phyloP scores from a whole-genome alignment of 2,329 filamentous ascomycete species.

The Trichoderma sp. region DNA sequence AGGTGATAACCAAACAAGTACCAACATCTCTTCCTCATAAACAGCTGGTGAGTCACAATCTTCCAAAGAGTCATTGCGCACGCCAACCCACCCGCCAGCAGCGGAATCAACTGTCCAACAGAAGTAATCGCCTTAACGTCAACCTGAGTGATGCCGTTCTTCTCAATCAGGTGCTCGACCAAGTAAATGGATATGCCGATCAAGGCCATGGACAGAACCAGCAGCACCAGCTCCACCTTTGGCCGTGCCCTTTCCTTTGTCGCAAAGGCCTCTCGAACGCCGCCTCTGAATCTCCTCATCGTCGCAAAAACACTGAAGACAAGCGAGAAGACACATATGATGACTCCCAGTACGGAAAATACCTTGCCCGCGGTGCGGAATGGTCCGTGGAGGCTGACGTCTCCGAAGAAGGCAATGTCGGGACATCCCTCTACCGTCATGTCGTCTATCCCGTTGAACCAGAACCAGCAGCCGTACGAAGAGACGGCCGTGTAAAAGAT shows the following conservation, averaged over 20 bases:
- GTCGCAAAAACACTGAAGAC: constrained; percentile 12
- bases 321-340: constrained; percentile 20
- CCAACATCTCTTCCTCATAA: constrained; percentile 23
- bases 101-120: constrained; percentile 27
- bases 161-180: constrained; percentile 25
- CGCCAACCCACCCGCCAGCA: constrained; percentile 25
- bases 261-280: constrained; percentile 15
- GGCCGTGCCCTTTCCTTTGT: constrained; percentile 15
- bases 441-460: constrained; percentile 24
- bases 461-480: constrained; percentile 27
- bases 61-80: constrained; percentile 23
- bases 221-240: constrained; percentile 24
- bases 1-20: constrained; percentile 25
- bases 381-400: constrained; percentile 21
- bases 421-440: constrained; percentile 18
- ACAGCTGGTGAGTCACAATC: constrained; percentile 21
- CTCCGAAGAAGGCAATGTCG: constrained; percentile 24
- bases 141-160: constrained; percentile 22
- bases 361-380: constrained; percentile 24
- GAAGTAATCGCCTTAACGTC: constrained; percentile 15
- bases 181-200: constrained; percentile 22
- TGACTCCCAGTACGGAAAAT: constrained; percentile 19
- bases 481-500: constrained; percentile 26
- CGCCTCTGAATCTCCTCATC: constrained; percentile 17
- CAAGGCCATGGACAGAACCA: constrained; percentile 24